Base-by-base conservation (phyloP, 176 grass and related monocot species). In the Musa troglodytarum region DNA sequence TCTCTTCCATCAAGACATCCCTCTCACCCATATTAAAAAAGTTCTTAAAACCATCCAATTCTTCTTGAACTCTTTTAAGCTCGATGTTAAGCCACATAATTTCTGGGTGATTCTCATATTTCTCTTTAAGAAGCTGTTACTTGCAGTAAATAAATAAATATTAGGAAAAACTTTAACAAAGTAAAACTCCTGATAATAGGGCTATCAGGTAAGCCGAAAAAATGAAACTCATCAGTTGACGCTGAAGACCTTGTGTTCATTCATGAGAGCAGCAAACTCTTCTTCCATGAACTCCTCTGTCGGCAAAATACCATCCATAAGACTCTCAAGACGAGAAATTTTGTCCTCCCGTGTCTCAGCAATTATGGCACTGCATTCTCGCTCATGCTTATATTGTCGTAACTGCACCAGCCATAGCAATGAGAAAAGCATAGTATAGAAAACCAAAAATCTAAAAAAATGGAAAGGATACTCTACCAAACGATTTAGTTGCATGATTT, bases 301-400 rank as follows among this genome's bases (percentile, higher is more conserved):
- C 55, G 90, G 85, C 68, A 99, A 87, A 83, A 92, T 91, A 74
- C 95, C 95, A 84, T 99, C 95, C 95, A 99, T 94, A 72, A 99
- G 85, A 68, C 86, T 94, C 80, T 99, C 95, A 71, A 99, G 95
- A 52, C 95, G 92, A 52, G 84, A 92, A 80, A 99, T 99, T 49
- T 92, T 99, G 61, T 89, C 95, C 84, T 99, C 95, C n/a, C 87
- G 82, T 74, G 88, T 87, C 80, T 99, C 82, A 72, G 88, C 80
- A 89, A 99, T 91, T 70, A 99, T 84, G 58, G 95, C 90, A 94
- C 82, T 99, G 78, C 95, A 99, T 81, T 99, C 88, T 12, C 95
- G 88, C 70, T 99, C 95, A 76, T 93, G 90, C 64, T 91, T 99
- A 69, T 99, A 99, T 79, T 99, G 95, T 85, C 89, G 90, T 50